Base-by-base conservation (phyloP, 441 rosid species). In the Rhodomyrtus psidioides region DNA sequence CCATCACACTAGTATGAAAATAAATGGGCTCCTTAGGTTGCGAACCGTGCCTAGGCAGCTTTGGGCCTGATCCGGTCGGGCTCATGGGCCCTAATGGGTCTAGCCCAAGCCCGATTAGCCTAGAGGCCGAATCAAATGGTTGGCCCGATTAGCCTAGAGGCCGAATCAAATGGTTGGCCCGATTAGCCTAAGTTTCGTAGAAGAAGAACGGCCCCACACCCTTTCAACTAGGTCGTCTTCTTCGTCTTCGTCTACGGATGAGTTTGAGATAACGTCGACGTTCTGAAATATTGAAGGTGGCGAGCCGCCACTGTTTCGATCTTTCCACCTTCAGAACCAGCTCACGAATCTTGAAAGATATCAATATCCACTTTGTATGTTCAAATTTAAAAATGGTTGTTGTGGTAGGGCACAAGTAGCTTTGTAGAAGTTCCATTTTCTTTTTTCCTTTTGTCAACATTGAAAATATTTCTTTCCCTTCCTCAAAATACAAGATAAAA, bases 321-420 rank as follows among this genome's bases (percentile, higher is more conserved):
- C 4, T 65, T 26, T 65, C 4, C 8, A 34, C 0, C 24, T 7
- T 60, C 1, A 15, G 23, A 0, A 60, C 42, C 9, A 9, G 14
- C 14, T 24, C 34, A 34, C 0, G 4, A 44, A 65, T 34, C 15
- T 65, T 6, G 26, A 34, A 30, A 65, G 1, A 19, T 19, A 5
- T 34, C 0, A 2, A 34, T 0, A 7, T 9, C 7, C 46, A 23
- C 1, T 30, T 9, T 1, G 4, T 10, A 10, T 0, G 4, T 19
- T 19, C 2, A 19, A 65, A 9, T 9, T 5, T 5, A 42, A 2
- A 34, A 65, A 65, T 2, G 46, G 30, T 12, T 2, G 0, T 16
- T 2, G 1, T 30, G 8, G 6, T 62, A 30, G 0, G 42, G 24
- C 75, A 62, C 6, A 5, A 15, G 28, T 60, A 60, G 24, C 74